These are phyloP conservation scores for Lentithecium fluviatile DNA, from an alignment of 495 filamentous ascomycete species.

Conservation along the genomic window DNA sequence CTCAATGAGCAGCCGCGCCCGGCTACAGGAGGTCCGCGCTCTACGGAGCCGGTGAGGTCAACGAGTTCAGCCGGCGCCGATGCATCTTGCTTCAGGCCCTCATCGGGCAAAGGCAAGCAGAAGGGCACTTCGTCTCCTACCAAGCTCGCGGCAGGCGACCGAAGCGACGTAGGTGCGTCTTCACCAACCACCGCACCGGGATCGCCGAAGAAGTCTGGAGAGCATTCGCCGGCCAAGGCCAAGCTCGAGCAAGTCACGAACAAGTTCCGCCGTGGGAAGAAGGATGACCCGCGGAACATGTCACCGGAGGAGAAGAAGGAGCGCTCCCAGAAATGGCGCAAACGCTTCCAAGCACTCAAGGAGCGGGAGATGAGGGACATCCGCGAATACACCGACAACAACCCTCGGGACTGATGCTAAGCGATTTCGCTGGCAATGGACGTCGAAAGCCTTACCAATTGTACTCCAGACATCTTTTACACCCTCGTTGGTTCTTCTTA, in stretches of 20 bases:
- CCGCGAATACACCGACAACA: slow-evolving; percentile 19
- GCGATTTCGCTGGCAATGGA: not conserved
- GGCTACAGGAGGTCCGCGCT: not conserved
- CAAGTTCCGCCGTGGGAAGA: slow-evolving; percentile 28
- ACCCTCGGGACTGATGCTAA: not conserved
- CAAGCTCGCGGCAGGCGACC: slow-evolving; percentile 5
- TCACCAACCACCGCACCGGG: slow-evolving; percentile 17
- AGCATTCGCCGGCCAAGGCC: slow-evolving; percentile 39
- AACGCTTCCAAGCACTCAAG: slow-evolving; percentile 24
- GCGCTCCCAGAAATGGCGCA: slow-evolving; percentile 25
- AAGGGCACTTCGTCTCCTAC: slow-evolving; percentile 21
- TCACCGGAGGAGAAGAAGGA: slow-evolving; percentile 28
- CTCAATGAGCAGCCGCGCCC: not conserved
- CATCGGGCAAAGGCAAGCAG: slow-evolving; percentile 20
- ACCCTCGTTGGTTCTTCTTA: not conserved
- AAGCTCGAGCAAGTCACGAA: slow-evolving; percentile 41
- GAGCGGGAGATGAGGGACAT: slow-evolving; percentile 23
- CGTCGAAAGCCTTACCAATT: not conserved
- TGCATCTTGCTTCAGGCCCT: slow-evolving; percentile 29
- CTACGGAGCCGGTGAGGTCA: not conserved
- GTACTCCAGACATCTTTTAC: too few relatives aligned
- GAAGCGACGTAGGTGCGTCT: not conserved
- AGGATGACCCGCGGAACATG: slow-evolving; percentile 20
- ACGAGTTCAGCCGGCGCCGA: slow-evolving; percentile 7
- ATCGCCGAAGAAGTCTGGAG: slow-evolving; percentile 29